phyloP scores from a whole-genome alignment of 495 filamentous ascomycete genomes.

The Aspergillus nidulans region DNA sequence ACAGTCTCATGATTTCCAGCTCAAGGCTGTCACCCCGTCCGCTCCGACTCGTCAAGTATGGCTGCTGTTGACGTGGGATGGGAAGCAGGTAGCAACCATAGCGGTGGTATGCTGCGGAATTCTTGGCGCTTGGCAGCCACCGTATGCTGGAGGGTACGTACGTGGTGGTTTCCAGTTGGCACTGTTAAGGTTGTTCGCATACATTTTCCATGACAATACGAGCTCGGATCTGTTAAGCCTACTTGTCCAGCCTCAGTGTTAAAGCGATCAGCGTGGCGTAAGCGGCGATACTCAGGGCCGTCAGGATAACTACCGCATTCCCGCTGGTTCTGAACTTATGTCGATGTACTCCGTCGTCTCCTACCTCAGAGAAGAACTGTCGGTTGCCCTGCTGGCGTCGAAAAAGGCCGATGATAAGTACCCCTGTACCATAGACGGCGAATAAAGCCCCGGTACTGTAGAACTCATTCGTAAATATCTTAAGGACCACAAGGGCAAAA shows the following conservation, averaged over 20 bases:
- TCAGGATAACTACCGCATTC: slow-evolving; percentile 71
- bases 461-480: slow-evolving; percentile 94
- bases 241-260: slow-evolving; percentile 52
- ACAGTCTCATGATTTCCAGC: slow-evolving; percentile 9
- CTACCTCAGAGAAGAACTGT: slow-evolving; percentile 82
- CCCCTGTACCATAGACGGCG: slow-evolving; percentile 81
- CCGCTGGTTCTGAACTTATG: slow-evolving; percentile 90
- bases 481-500: slow-evolving; percentile 88
- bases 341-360: slow-evolving; percentile 59
- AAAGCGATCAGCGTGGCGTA: slow-evolving; percentile 77
- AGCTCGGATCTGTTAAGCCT: not conserved
- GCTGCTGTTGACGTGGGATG: not conserved
- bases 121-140: no score
- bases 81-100: not conserved
- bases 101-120: no score
- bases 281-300: slow-evolving; percentile 72
- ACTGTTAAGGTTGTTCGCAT: not conserved
- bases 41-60: not conserved
- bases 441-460: slow-evolving; percentile 91
- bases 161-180: not conserved
- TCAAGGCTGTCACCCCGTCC: not conserved
- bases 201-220: not conserved
- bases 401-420: slow-evolving; percentile 75
- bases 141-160: slow-evolving; percentile 12
- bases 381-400: slow-evolving; percentile 84